These are phyloP conservation scores for Komagataella mondaviorum DNA, from an alignment of 805 yeast genomes.

Conservation along the genomic window DNA sequence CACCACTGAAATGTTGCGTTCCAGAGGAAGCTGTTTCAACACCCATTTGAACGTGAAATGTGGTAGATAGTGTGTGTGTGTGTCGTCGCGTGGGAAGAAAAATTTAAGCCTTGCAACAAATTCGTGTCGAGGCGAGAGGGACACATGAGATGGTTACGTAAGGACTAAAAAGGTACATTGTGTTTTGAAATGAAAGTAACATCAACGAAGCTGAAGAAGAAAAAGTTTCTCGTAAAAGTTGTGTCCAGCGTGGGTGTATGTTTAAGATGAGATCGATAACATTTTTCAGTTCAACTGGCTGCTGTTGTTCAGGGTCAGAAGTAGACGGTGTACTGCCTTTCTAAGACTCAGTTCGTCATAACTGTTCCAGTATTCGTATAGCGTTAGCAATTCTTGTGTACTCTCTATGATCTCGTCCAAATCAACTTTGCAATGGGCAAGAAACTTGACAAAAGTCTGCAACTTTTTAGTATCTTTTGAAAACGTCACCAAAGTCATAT, in stretches of 20 bases:
- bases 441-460: constrained; percentile 36
- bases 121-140: background rate
- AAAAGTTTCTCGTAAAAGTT: background rate
- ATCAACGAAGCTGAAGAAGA: background rate
- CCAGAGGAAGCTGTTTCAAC: background rate
- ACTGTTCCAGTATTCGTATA: constrained; percentile 80
- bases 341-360: constrained; percentile 57
- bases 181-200: background rate
- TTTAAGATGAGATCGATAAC: background rate
- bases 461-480: background rate
- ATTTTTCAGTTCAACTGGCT: background rate
- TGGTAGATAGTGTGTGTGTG: background rate
- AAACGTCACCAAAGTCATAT: constrained; percentile 53
- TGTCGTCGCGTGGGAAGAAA: background rate
- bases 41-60: background rate
- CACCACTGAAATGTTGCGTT: background rate
- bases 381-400: constrained; percentile 68
- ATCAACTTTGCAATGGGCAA: constrained; percentile 68
- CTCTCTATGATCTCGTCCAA: constrained; percentile 67
- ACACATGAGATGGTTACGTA: background rate
- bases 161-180: background rate
- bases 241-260: background rate
- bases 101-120: background rate
- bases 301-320: constrained; percentile 10
- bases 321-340: constrained; percentile 26